A percentile compares a stretch with the other conserved stretches of the same genome.
Evolutionary conservation across 139 green algal genomes (phyloP).

Genomic region (Micractinium conductrix): DNA sequence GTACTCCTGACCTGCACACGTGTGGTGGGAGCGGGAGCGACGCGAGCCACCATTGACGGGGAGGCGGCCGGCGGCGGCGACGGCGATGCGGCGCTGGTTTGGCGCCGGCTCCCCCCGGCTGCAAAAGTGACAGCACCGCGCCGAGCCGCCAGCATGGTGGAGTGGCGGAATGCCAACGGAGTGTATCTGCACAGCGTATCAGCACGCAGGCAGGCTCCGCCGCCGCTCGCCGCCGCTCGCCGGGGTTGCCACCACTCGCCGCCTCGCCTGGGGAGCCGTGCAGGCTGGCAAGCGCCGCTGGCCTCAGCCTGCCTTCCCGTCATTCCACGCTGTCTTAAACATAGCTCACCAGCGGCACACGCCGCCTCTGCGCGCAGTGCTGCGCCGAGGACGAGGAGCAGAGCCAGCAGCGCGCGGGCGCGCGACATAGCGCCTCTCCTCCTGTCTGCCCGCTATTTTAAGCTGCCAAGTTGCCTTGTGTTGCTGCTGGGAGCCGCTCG

Average conservation of each 20-base stretch:
- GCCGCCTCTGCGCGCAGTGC: neutral
- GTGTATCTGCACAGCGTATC: too few relatives aligned
- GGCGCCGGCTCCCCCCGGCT: neutral
- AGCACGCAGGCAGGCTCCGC: neutral
- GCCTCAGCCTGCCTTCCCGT: too few relatives aligned
- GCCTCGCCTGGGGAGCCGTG: too few relatives aligned
- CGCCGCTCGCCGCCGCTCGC: too few relatives aligned
- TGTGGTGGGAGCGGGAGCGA: neutral
- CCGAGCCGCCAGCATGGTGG: neutral
- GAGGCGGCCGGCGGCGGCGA: neutral
- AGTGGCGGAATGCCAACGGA: too few relatives aligned
- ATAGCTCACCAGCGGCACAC: neutral
- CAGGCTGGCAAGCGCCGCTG: too few relatives aligned
- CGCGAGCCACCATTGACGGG: too few relatives aligned
- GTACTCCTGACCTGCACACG: neutral
- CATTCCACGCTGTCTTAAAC: neutral
- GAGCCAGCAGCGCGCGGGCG: neutral
- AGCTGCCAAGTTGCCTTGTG: neutral
- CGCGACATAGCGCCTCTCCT: neutral
- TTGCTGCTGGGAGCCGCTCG: neutral
- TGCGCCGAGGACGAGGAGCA: neutral
- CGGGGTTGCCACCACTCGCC: neutral
- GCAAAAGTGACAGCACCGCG: neutral
- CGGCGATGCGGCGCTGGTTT: neutral
- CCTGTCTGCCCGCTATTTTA: neutral